Evolutionary conservation across 257 asterid genomes (phyloP), one percentile per base, ranked within the genome.

Genomic region (Nicotiana benthamiana): DNA sequence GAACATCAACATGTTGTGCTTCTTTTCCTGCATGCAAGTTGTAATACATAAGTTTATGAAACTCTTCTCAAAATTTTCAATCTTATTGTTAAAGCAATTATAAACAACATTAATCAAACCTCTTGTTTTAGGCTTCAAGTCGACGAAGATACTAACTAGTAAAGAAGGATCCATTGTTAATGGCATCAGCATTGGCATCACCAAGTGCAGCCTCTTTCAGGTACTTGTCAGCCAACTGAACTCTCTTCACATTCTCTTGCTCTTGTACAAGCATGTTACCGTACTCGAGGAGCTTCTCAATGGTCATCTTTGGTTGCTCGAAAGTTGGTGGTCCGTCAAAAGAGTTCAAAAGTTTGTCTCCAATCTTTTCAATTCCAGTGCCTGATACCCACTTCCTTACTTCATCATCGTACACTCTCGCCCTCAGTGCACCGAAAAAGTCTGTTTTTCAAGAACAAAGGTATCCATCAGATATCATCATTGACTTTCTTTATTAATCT

Each of bases 261-360:
- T 87, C 90, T 74, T 83, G 84, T 43, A 87, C 90, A 76, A 87
- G 88, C 90, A 81, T 62, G 75, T 53, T 81, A 16, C 90, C 89
- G 5, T 85, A 85, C 68, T 83, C 87, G 4, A 87, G 82, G 65
- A 87, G 88, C 83, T 85, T 87, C 1, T 82, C 87, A 1, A 87
- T 18, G 13, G 88, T 85, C 87, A 87, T 85, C 64, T 76, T 80
- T 34, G 90, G 90, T 72, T 87, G 83, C 16, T 87, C 90, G 27
- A 87, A 85, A 28, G 72, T 68, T 77, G 90, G 90, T 15, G 85
- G 89, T 18, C 80, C 83, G 20, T 87, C 90, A 28, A 70, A 67
- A 0, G 90, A 87, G 79, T 87, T 87, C 77, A 87, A 85, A 4
- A 87, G 89, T 81, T 60, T 85, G 65, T 82, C 84, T 26, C 89